Percentiles rank a stretch among this genome's conserved stretches.
These are phyloP conservation scores for Hanseniaspora lachancei DNA, from an alignment of 805 yeast genomes.

Conservation along the genomic window DNA sequence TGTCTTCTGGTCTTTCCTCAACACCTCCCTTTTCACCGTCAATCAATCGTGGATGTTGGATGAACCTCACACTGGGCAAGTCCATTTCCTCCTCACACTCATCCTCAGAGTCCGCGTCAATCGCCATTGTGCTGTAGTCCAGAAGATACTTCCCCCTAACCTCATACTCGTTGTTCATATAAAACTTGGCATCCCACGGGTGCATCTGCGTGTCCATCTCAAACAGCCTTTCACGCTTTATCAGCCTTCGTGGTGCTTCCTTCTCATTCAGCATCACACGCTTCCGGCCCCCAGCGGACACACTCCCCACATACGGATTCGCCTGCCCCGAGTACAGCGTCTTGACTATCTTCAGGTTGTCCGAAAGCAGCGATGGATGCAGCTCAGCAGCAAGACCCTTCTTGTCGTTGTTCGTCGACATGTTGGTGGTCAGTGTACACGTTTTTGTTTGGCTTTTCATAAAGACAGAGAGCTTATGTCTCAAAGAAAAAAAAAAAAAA, in stretches of 20 bases:
- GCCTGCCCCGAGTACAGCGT: conserved; percentile 14
- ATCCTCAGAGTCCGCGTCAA: conserved; percentile 17
- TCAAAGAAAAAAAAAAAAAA: background rate
- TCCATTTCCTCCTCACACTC: conserved; percentile 16
- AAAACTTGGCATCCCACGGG: conserved; percentile 76
- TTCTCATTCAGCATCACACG: conserved; percentile 37
- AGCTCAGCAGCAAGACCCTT: conserved; percentile 23
- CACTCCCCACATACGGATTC: conserved; percentile 24
- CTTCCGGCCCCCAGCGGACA: conserved; percentile 13
- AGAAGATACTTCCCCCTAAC: conserved; percentile 29
- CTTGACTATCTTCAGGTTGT: conserved; percentile 23
- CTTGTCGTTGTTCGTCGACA: background rate
- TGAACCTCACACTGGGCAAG: conserved; percentile 48
- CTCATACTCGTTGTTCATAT: conserved; percentile 31
- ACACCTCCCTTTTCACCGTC: conserved; percentile 29
- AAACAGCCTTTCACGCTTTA: conserved; percentile 15
- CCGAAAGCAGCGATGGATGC: conserved; percentile 23
- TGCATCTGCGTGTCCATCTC: conserved; percentile 32
- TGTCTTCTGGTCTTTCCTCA: conserved; percentile 29
- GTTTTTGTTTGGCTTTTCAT: background rate
- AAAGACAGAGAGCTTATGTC: background rate
- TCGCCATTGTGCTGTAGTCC: conserved; percentile 18
- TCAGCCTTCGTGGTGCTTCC: conserved; percentile 26
- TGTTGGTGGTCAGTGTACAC: too few species aligned
- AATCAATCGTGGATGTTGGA: conserved; percentile 71